These are phyloP conservation scores for Evernia prunastri DNA, from an alignment of 495 filamentous ascomycete genomes.

Conservation along the genomic window DNA sequence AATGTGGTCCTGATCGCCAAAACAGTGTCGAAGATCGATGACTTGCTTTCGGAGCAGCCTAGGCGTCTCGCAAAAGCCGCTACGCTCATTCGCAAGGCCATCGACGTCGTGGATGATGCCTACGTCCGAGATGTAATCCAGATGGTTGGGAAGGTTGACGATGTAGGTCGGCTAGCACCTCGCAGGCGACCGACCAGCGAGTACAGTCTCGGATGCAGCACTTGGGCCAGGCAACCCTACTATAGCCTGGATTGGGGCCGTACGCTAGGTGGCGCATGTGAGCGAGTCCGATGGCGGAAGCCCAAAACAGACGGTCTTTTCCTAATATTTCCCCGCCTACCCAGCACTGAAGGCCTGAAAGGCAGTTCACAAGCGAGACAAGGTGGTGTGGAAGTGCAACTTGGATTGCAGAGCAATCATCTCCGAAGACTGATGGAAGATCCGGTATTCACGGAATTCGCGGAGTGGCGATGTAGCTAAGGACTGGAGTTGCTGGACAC, in stretches of 20 bases:
- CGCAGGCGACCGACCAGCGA: slow-evolving; percentile 5
- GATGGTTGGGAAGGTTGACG: slow-evolving; percentile 6
- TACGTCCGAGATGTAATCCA: slow-evolving; percentile 17
- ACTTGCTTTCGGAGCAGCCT: slow-evolving; percentile 6
- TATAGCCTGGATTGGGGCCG: slow-evolving; percentile 19
- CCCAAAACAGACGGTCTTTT: slow-evolving; percentile 7
- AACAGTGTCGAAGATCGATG: slow-evolving; percentile 2
- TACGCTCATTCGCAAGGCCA: slow-evolving; percentile 3
- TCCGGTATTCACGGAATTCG: not conserved
- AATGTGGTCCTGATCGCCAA: slow-evolving; percentile 19
- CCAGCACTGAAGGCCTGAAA: not conserved
- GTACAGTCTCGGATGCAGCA: slow-evolving; percentile 7
- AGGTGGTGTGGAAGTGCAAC: slow-evolving; percentile 13
- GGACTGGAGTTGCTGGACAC: not conserved
- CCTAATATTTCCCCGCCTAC: slow-evolving; percentile 7
- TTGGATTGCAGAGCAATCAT: slow-evolving; percentile 4
- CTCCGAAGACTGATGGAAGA: not conserved
- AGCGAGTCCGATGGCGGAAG: slow-evolving; percentile 9
- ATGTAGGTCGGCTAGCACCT: slow-evolving; percentile 14
- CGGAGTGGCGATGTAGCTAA: slow-evolving; percentile 11
- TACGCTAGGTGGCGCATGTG: slow-evolving; percentile 10
- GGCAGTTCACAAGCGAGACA: not conserved
- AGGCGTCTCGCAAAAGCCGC: slow-evolving; percentile 7
- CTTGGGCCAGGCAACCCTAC: slow-evolving; percentile 15
- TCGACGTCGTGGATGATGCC: slow-evolving; percentile 12